Conservation (phyloP, 1,284 basidiomycete genomes). For the Fomitopsis palustris region DNA sequence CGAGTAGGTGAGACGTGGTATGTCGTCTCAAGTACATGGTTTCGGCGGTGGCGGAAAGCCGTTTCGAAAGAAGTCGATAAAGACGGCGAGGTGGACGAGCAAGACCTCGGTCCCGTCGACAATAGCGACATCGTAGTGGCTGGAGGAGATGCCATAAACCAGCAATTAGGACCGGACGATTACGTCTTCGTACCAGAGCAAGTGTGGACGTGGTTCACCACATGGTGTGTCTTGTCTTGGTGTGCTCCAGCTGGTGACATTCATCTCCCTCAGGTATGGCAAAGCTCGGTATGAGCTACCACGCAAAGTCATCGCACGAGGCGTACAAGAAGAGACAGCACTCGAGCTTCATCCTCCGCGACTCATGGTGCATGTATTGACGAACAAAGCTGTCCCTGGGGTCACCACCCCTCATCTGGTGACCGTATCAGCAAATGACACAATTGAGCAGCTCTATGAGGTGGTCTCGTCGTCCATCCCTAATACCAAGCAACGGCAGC, state of each 20-base stretch:
- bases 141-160: constrained; percentile 44
- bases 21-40: constrained; percentile 71
- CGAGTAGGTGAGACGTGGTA: constrained; percentile 74
- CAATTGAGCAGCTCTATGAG: constrained; percentile 21
- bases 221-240: constrained; percentile 22
- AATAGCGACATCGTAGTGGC: constrained; percentile 62
- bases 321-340: constrained; percentile 45
- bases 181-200: constrained; percentile 74
- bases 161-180: constrained; percentile 62
- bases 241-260: not conserved
- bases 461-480: constrained; percentile 25
- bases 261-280: constrained; percentile 61
- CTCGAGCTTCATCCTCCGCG: constrained; percentile 80
- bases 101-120: constrained; percentile 71
- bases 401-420: constrained; percentile 16
- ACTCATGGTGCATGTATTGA: constrained; percentile 57
- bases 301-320: constrained; percentile 65
- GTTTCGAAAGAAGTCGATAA: constrained; percentile 67
- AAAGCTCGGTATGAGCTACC: constrained; percentile 49
- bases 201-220: constrained; percentile 67
- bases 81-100: constrained; percentile 54
- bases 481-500: constrained; percentile 25
- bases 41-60: constrained; percentile 68
- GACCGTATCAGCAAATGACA: constrained; percentile 50
- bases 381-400: constrained; percentile 8